Base-by-base conservation (phyloP, 129 eudicot species). In the Sambucus nigra region DNA sequence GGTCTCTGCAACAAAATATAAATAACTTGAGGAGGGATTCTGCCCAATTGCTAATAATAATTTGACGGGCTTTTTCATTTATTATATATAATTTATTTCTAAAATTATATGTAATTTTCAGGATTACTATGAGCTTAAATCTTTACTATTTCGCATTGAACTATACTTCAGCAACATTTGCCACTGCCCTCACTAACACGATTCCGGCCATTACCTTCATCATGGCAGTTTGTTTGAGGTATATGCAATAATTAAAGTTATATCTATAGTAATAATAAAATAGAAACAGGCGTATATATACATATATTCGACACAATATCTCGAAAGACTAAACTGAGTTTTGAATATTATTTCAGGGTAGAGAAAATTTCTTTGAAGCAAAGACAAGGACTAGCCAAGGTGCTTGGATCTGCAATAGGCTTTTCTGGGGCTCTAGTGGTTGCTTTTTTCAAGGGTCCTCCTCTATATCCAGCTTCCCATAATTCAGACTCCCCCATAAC, bases 191-290 rank as follows among this genome's bases (percentile, higher is more conserved):
- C 12, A 29, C 46, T n/a, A 55, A 31, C 21, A 33, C 61, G 33
- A 33, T 55, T 19, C 61, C 61, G 2, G 61, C 61, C 25, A 55
- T 33, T 55, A 55, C 61, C 24, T 55, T n/a, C 46, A 7, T 55
- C n/a, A 28, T 55, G 13, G 61, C 61, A 6, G 14, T 55, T 55
- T 33, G 19, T 20, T 42, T 42, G 16, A 42, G 48, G 48, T 42
- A 42, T 3, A 14, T 35, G 42, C 1, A 35, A 35, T 12, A 35
- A 15, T 7, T 35, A 35, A 14, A 40, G 15, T 3, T 14, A 10
- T 0, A 14, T 40, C 0, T 6, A 2, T 10, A 2, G 16, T n/a
- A 40, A 10, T 40, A 2, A 7, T 6, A 7, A 40, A 14, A 7
- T 7, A 40, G 0, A 40, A 7, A 14, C 2, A 4, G n/a, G 46